Percentiles rank a stretch among this genome's conserved stretches.
phyloP scores from a whole-genome alignment of 345 rosid genomes.

The Dipteronia sinensis region DNA sequence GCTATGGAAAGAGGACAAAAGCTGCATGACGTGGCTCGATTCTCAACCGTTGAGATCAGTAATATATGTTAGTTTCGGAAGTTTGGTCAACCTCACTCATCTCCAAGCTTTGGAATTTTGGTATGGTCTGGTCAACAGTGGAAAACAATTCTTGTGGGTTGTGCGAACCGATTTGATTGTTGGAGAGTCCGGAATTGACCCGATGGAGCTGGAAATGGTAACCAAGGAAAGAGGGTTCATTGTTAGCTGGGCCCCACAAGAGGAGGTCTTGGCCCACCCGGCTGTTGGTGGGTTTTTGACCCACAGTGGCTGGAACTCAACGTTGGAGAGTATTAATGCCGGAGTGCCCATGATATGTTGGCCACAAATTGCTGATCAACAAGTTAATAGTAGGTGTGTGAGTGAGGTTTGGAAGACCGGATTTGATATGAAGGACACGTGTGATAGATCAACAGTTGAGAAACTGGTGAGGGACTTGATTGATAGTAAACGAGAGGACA shows the following conservation, averaged over 20 bases:
- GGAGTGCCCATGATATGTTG: slow-evolving; percentile 48
- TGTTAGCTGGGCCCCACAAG: slow-evolving; percentile 34
- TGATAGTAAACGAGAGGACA: slow-evolving; percentile 34
- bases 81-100: slow-evolving; percentile 5
- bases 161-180: slow-evolving; percentile 8
- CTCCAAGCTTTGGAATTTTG: slow-evolving; percentile 28
- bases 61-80: slow-evolving; percentile 28
- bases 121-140: slow-evolving; percentile 26
- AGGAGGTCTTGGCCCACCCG: slow-evolving; percentile 28
- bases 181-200: background rate
- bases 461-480: slow-evolving; percentile 55
- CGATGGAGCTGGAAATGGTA: background rate
- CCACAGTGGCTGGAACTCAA: slow-evolving; percentile 33
- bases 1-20: slow-evolving; percentile 15
- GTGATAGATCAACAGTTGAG: slow-evolving; percentile 49
- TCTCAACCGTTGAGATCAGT: slow-evolving; percentile 14
- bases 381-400: slow-evolving; percentile 39
- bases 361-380: slow-evolving; percentile 38
- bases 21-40: slow-evolving; percentile 29
- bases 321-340: slow-evolving; percentile 31
- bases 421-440: slow-evolving; percentile 63
- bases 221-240: slow-evolving; percentile 11
- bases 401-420: slow-evolving; percentile 43
- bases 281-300: slow-evolving; percentile 48
- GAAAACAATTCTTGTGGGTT: slow-evolving; percentile 32